Percentiles rank a stretch among this genome's conserved stretches.
phyloP scores from a whole-genome alignment of 179 eudicot genomes.

The Spinacia oleracea region DNA sequence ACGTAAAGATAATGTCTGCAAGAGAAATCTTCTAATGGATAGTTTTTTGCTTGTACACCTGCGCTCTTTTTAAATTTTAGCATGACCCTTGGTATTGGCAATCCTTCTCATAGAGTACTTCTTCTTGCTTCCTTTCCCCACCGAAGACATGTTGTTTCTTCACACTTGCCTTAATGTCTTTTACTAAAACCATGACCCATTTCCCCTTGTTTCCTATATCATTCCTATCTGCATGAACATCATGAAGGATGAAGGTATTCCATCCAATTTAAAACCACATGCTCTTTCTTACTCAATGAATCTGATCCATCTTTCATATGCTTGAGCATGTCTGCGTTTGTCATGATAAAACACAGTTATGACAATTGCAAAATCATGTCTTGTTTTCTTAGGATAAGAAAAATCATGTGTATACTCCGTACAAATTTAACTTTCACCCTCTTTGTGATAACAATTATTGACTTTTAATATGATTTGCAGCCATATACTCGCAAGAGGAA shows the following conservation, averaged over 20 bases:
- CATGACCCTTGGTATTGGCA: not conserved
- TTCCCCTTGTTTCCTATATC: not conserved
- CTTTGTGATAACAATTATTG: not conserved
- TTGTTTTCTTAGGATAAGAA: not conserved
- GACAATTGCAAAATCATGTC: not conserved
- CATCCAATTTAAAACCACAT: not conserved
- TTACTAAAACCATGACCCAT: not conserved
- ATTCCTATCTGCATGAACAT: not conserved
- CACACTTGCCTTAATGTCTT: not conserved
- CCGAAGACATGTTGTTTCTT: not conserved
- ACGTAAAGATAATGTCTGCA: not conserved
- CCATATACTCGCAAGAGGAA: conserved; percentile 66
- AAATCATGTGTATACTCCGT: not conserved
- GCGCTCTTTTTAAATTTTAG: not conserved
- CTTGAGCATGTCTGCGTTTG: not conserved
- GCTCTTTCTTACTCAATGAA: not conserved
- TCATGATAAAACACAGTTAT: not conserved
- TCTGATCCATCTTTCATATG: not conserved
- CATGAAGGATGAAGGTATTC: not conserved
- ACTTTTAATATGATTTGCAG: conserved; percentile 35
- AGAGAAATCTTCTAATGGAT: not conserved
- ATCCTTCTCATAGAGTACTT: not conserved
- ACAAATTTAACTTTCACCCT: not conserved
- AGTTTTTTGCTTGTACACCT: not conserved
- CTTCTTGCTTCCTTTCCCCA: not conserved